Evolutionary conservation across 345 rosid genomes (phyloP), one percentile per base, ranked within the genome.

Genomic region (Lagerstroemia speciosa): DNA sequence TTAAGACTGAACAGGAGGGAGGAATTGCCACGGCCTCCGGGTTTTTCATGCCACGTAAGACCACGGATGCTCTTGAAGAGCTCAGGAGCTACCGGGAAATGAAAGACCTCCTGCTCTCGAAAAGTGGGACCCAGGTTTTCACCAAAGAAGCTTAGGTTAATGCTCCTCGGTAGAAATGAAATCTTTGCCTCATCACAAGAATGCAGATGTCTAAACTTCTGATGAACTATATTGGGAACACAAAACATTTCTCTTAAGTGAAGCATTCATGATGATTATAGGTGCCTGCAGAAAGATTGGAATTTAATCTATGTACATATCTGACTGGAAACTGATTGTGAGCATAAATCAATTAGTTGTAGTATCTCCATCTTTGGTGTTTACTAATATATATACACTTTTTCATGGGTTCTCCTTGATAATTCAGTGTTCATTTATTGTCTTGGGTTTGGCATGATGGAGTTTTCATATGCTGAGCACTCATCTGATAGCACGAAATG

Each of bases 61-160:
- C 90, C 27, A 71, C 84, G 1, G 96, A 92, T 81, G 98, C 95
- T 2, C 80, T 90, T 3, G 93, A 90, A 74, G 95, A 92, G 82
- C 96, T 92, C 55, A 84, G 71, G 82, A 86, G 89, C 76, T 88
- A 87, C 78, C 75, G 81, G 72, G 91, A 87, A 67, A 88, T 92
- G 81, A 90, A 87, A 72, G 92, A 90, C 77, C 83, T 92, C 72
- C 82, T 92, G 36, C 90, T 83, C 55, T 87, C 87, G 0, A 90
- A 83, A 80, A 90, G 96, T 61, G 86, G 87, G 78, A 85, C 82
- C 73, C 83, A 58, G 72, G 75, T 80, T 50, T 24, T 80, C 53
- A 68, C 74, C 62, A 82, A 78, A 30, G 75, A 79, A 38, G 69
- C 69, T 64, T 74, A 53, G 55, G 64, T 20, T 17, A 11, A 38